Conservation (phyloP, 2,329 filamentous ascomycete species). For the Exophiala oligosperma region DNA sequence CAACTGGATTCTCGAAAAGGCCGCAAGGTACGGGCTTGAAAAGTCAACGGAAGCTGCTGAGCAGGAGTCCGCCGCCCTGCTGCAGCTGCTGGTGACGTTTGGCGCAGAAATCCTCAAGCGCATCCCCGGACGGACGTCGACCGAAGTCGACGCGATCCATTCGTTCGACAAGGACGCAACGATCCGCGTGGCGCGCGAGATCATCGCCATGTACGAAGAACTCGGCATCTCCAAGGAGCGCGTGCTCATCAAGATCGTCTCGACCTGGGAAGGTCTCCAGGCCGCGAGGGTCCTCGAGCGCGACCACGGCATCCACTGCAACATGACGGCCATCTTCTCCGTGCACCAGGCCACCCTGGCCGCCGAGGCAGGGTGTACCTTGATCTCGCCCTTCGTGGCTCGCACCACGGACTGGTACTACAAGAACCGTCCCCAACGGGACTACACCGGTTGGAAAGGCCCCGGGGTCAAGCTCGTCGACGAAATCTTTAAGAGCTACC, state of each 20-base stretch:
- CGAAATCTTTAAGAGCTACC: no score
- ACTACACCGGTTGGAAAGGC: no score
- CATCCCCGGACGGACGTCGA: background rate
- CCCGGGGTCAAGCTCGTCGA: no score
- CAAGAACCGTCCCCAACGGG: no score
- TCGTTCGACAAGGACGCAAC: constrained; percentile 1
- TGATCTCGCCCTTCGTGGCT: constrained; percentile 61
- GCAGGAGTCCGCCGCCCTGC: background rate
- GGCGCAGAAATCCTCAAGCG: background rate
- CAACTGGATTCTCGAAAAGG: background rate
- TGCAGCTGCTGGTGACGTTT: background rate
- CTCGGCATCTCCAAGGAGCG: background rate
- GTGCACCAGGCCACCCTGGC: constrained; percentile 62
- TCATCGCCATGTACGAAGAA: background rate
- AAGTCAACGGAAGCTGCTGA: background rate
- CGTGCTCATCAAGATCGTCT: constrained; percentile 59
- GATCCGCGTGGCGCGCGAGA: background rate
- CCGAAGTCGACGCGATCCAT: background rate
- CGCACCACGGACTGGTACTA: constrained; percentile 1
- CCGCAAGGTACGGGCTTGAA: background rate
- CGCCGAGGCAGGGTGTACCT: constrained; percentile 57
- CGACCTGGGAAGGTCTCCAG: constrained; percentile 63
- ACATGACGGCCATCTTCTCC: constrained; percentile 65
- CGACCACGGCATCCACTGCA: constrained; percentile 52
- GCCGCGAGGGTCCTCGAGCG: constrained; percentile 57